phyloP scores from a whole-genome alignment of 2,329 filamentous ascomycete species.

The Penicillium sp. region DNA sequence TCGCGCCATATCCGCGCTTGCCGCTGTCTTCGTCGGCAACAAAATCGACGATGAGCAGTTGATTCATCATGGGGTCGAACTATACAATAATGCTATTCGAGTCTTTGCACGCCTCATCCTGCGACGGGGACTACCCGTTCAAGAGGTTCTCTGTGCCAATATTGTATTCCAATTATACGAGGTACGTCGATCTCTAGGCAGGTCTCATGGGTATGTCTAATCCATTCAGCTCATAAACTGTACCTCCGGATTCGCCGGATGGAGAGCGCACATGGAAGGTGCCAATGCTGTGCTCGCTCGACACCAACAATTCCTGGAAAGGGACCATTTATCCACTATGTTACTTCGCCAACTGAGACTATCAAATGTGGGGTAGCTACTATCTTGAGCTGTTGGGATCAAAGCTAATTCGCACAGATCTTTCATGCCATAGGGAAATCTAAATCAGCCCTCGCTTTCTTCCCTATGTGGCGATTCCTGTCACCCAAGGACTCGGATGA shows the following conservation, averaged over 20 bases:
- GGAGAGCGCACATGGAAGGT: slow-evolving; percentile 17
- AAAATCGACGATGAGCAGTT: slow-evolving; percentile 11
- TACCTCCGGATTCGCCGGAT: slow-evolving; percentile 13
- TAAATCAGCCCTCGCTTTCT: slow-evolving; percentile 10
- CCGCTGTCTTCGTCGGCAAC: slow-evolving; percentile 16
- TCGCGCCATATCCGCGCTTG: slow-evolving; percentile 13
- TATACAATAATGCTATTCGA: slow-evolving; percentile 15
- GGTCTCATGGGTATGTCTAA: not conserved
- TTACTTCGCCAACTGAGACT: slow-evolving; percentile 13
- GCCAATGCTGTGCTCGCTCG: slow-evolving; percentile 15
- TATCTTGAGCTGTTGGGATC: not conserved
- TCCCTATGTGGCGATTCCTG: slow-evolving; percentile 9
- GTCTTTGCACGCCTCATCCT: slow-evolving; percentile 11
- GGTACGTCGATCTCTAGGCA: not conserved
- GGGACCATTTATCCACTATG: slow-evolving; percentile 8
- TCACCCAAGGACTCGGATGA: slow-evolving; percentile 2
- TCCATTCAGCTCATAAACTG: slow-evolving; percentile 9
- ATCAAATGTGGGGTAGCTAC: slow-evolving; percentile 5
- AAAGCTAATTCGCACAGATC: slow-evolving; percentile 2
- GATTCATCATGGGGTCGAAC: slow-evolving; percentile 7
- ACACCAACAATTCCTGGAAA: slow-evolving; percentile 7
- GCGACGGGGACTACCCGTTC: slow-evolving; percentile 5
- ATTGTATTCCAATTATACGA: slow-evolving; percentile 17
- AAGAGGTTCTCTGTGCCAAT: slow-evolving; percentile 15
- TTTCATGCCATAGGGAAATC: slow-evolving; percentile 17